Conservation (phyloP, 2,329 filamentous ascomycete genomes). For the Fusarium avenaceum region DNA sequence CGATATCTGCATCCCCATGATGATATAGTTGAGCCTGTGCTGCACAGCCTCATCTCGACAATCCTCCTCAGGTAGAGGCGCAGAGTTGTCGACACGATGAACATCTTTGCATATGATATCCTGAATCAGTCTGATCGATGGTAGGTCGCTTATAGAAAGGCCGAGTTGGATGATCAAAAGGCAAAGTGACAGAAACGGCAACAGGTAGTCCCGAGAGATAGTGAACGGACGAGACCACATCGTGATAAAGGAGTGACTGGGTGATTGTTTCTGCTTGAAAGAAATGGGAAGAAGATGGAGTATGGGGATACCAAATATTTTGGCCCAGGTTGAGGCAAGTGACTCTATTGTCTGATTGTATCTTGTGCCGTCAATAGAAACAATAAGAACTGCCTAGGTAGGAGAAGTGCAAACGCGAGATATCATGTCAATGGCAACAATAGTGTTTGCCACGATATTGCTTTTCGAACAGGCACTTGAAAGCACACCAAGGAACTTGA, state of each 20-base stretch:
- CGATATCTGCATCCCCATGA: slow-evolving; percentile 41
- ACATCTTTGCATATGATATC: slow-evolving; percentile 45
- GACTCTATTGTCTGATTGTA: slow-evolving; percentile 6
- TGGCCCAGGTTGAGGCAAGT: neutral
- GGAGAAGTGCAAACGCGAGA: slow-evolving; percentile 4
- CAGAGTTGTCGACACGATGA: slow-evolving; percentile 1
- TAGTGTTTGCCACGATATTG: neutral
- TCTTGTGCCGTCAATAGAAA: slow-evolving; percentile 10
- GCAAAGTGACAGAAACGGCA: slow-evolving; percentile 41
- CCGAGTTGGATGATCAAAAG: slow-evolving; percentile 48
- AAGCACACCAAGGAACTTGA: neutral
- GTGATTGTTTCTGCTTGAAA: neutral
- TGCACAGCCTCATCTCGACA: slow-evolving; percentile 44
- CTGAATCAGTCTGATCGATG: slow-evolving; percentile 45
- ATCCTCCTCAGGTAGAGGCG: slow-evolving; percentile 32
- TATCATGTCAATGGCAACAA: slow-evolving; percentile 5
- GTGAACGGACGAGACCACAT: slow-evolving; percentile 33
- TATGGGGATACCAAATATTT: neutral
- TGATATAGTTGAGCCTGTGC: slow-evolving; percentile 41
- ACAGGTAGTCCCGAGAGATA: slow-evolving; percentile 30
- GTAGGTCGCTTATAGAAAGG: slow-evolving; percentile 43
- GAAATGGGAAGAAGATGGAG: neutral
- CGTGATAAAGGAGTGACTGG: slow-evolving; percentile 1
- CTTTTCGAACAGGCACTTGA: neutral
- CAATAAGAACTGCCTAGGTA: slow-evolving; percentile 12